Base-by-base conservation (phyloP, 768 basidiomycete species). In the Collybiopsis confluens region DNA sequence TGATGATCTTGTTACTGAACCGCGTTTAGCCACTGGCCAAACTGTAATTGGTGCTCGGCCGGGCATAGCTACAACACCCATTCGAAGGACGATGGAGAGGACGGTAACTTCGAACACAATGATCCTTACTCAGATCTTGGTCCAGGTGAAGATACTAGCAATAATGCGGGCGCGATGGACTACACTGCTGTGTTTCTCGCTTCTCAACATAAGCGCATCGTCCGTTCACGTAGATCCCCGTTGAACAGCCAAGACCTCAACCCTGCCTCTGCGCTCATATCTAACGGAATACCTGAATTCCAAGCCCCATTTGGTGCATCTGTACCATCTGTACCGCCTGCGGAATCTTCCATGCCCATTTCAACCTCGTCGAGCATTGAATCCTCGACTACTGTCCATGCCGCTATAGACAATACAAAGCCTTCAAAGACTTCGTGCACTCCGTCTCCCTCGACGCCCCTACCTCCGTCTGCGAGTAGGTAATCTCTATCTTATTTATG, bases 381-480 rank as follows among this genome's bases (percentile, higher is more conserved):
- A 15, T 68, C 68, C 3, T 63, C 62, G 3, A 61, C 68, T 26
- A 73, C 70, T 42, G 68, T 63, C 47, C 64, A 67, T 61, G 70
- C 68, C 26, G 69, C 68, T 6, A 67, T 64, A 38, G 68, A 65
- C 54, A 65, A 64, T 10, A 57, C 58, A 24, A 68, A 69, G 61
- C 62, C 55, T 10, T 59, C 61, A 11, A 65, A 68, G 54, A 38
- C 60, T 9, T 61, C 71, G 24, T 82, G 80, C 58, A 77, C 74
- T 2, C 75, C 79, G 18, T 79, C 78, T 36, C 78, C 79, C 2
- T 76, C 79, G 1, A 75, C 65, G 40, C 61, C 65, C 23, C 54
- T 81, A 55, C 67, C 76, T 26, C 76, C 80, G 10, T 78, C 75
- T 59, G 78, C 81, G 2, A 81, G 80, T 80, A 64, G 54, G 77